Conservation (phyloP, 108 stramenopile genomes). For the Phaeodactylum tricornutum region DNA sequence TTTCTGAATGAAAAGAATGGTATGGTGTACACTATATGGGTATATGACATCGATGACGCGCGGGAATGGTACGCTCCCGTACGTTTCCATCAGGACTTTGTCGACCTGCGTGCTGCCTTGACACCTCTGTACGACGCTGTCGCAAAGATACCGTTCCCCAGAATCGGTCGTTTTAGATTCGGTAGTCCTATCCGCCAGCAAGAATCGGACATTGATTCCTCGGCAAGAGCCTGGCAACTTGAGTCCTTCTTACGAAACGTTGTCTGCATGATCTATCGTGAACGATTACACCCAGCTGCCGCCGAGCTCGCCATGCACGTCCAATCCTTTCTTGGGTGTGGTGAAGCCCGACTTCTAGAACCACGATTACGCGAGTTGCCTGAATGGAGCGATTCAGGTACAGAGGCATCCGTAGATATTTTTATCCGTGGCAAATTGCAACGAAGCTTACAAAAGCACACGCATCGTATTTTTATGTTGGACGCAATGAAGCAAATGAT, state of each 20-base stretch:
- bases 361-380: neutral
- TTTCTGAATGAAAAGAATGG: conserved; percentile 54
- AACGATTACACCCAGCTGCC: conserved; percentile 39
- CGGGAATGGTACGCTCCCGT: conserved; percentile 82
- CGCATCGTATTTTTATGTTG: conserved; percentile 65
- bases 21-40: conserved; percentile 76
- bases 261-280: conserved; percentile 45
- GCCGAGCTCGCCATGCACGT: conserved; percentile 68
- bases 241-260: conserved; percentile 57
- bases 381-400: too few relatives aligned
- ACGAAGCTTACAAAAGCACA: conserved; percentile 60
- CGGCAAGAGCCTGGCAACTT: conserved; percentile 29
- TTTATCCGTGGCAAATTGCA: conserved; percentile 37
- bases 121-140: conserved; percentile 5
- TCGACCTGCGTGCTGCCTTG: conserved; percentile 43
- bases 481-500: conserved; percentile 49
- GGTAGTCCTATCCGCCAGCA: conserved; percentile 21
- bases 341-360: conserved; percentile 1
- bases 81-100: conserved; percentile 67
- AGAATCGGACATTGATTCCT: conserved; percentile 10
- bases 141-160: conserved; percentile 57
- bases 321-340: conserved; percentile 78
- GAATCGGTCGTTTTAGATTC: conserved; percentile 14
- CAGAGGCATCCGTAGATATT: conserved; percentile 4
- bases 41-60: conserved; percentile 66